phyloP scores from a whole-genome alignment of 2,329 filamentous ascomycete genomes.

The Exophiala spinifera region DNA sequence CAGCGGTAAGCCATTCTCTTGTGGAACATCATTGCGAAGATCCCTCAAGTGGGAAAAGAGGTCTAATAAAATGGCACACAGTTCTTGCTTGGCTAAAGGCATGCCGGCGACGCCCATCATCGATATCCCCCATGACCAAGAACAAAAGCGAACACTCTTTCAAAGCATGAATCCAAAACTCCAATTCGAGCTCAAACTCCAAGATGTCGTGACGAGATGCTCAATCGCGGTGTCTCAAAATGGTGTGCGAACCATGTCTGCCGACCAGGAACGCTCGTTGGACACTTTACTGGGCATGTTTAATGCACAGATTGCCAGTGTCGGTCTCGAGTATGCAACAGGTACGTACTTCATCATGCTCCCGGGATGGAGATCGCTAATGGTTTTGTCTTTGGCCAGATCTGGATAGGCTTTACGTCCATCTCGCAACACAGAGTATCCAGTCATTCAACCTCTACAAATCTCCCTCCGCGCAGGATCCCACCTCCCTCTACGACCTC shows the following conservation, averaged over 20 bases:
- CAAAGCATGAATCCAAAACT: slow-evolving; percentile 36
- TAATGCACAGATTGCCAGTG: slow-evolving; percentile 37
- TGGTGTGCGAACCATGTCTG: slow-evolving; percentile 38
- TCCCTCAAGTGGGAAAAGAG: neutral
- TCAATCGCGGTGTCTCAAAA: slow-evolving; percentile 38
- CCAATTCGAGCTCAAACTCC: slow-evolving; percentile 38
- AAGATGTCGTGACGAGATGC: slow-evolving; percentile 38
- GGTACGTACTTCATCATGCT: slow-evolving; percentile 28
- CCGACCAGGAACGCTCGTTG: slow-evolving; percentile 39
- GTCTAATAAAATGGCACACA: slow-evolving; percentile 20
- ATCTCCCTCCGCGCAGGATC: slow-evolving; percentile 17
- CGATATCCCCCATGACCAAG: slow-evolving; percentile 37
- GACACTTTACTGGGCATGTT: slow-evolving; percentile 38
- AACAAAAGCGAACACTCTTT: slow-evolving; percentile 35
- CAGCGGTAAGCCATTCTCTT: slow-evolving; percentile 33
- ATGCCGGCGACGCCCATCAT: slow-evolving; percentile 36
- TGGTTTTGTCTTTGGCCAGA: neutral
- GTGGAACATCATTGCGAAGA: neutral
- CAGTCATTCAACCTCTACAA: slow-evolving; percentile 22
- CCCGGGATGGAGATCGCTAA: neutral
- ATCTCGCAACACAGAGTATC: slow-evolving; percentile 13
- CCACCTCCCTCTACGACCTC: slow-evolving; percentile 19
- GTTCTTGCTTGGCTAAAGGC: slow-evolving; percentile 39
- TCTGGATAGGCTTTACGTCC: slow-evolving; percentile 12
- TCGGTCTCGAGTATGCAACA: slow-evolving; percentile 35